Base-by-base conservation (phyloP, 2,329 filamentous ascomycete genomes). In the Zarea fungicola region DNA sequence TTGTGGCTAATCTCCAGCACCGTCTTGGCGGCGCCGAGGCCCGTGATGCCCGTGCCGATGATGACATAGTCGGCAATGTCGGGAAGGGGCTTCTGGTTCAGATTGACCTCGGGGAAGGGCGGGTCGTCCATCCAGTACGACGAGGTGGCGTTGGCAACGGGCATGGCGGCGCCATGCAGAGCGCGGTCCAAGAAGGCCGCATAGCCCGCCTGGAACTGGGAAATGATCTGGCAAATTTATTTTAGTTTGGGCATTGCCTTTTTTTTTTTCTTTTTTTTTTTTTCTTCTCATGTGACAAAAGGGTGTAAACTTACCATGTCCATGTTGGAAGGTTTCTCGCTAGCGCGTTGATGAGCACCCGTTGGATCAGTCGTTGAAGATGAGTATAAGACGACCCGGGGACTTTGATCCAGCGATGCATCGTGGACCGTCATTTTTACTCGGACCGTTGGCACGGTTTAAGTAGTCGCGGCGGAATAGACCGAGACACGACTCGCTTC, bases 31-130 rank as follows among this genome's bases (percentile, higher is more conserved):
- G 61, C 54, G 1, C 62, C 56, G 5, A 66, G 69, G 9, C 69
- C 75, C 2, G 76, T 73, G 51, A 81, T 79, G 2, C 78, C 78
- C 29, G 75, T 78, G 19, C 78, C 76, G 53, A 80, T 72, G 34
- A 80, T 69, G 16, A 75, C 69, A 2, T 78, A 60, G 49, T 80
- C 77, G 6, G 68, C 70, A 6, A 63, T 57, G 2, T 55, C 37
- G 0, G 72, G 70, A 7, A 76, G 56, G 2, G 52, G 50, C 2
- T 59, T 52, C 26, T 61, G 61, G 3, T 61, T 56, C 41, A 68
- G 54, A 42, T 66, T 63, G 10, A 76, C 63, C 18, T 67, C 61
- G 4, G 70, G 69, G 56, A 67, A 70, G 0, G 72, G 70, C 42
- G 72, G 66, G 40, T 70, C 55, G 11, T 67, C 58, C 23, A 71